A percentile compares a stretch with the other conserved stretches of the same genome.
Evolutionary conservation across 2,329 filamentous ascomycete species (phyloP).

Genomic region (Hymenoscyphus occultus): DNA sequence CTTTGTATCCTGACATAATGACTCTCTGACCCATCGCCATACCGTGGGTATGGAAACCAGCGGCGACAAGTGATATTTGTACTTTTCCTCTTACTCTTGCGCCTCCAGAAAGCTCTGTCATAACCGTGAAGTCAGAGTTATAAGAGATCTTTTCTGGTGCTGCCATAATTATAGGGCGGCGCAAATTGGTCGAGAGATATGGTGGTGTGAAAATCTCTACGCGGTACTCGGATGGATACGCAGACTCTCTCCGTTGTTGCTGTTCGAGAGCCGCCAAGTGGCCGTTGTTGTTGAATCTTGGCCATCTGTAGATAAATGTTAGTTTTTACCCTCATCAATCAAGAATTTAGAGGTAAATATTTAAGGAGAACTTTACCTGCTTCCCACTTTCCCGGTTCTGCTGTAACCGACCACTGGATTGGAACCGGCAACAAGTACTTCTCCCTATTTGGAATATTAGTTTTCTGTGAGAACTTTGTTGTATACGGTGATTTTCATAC

Average conservation of each 20-base stretch:
- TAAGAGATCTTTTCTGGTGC: constrained; percentile 1
- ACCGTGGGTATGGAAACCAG: constrained; percentile 1
- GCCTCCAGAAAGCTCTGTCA: not conserved
- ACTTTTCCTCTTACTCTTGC: not conserved
- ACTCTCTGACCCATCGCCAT: not conserved
- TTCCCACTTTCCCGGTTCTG: not conserved
- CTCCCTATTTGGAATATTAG: not conserved
- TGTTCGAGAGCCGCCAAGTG: not conserved
- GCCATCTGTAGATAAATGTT: not conserved
- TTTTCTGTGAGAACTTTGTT: too few relatives aligned
- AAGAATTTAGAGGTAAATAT: too few relatives aligned
- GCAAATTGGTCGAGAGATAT: not conserved
- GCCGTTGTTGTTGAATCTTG: constrained; percentile 3
- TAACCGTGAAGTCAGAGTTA: not conserved
- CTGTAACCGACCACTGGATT: constrained; percentile 3
- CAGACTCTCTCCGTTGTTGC: not conserved
- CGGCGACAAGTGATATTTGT: not conserved
- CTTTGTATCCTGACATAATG: not conserved
- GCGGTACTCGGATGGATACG: constrained; percentile 1
- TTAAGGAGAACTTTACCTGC: too few relatives aligned
- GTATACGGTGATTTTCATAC: not conserved
- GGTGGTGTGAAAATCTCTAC: constrained; percentile 6
- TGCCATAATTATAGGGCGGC: not conserved
- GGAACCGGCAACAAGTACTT: constrained; percentile 1
- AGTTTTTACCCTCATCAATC: too few relatives aligned